A percentile compares a stretch with the other conserved stretches of the same genome.
Conservation (phyloP, 2,329 filamentous ascomycete genomes). For the Botrytis sinoallii region DNA sequence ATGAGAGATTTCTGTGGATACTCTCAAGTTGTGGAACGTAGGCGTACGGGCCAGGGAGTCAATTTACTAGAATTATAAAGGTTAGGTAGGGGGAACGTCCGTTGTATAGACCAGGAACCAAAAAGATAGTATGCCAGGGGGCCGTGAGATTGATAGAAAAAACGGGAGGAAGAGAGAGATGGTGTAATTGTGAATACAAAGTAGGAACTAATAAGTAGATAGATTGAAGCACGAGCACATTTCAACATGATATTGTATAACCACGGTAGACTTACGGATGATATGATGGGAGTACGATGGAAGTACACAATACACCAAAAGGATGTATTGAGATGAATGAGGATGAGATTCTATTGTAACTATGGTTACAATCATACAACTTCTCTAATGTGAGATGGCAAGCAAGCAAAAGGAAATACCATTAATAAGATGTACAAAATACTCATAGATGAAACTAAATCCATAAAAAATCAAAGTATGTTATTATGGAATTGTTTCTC, state of each 20-base stretch:
- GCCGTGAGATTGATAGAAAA: neutral
- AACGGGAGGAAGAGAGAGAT: neutral
- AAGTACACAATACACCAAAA: neutral
- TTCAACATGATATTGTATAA: constrained; percentile 4
- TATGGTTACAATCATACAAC: neutral
- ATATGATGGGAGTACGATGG: neutral
- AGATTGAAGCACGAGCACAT: constrained; percentile 1
- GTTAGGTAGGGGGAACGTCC: constrained; percentile 10
- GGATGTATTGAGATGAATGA: constrained; percentile 5
- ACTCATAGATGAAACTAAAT: neutral
- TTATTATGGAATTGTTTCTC: neutral
- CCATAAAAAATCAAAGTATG: neutral
- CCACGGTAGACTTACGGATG: neutral
- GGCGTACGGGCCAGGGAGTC: neutral
- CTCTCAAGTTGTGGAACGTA: constrained; percentile 4
- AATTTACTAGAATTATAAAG: neutral
- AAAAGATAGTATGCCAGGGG: neutral
- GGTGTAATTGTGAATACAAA: neutral
- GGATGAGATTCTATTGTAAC: neutral
- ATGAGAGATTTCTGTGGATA: constrained; percentile 9
- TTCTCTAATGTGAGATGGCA: neutral
- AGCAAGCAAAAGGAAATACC: constrained; percentile 7
- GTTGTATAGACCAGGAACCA: constrained; percentile 12
- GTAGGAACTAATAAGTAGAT: neutral
- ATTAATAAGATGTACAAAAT: neutral